phyloP scores from a whole-genome alignment of 2,329 filamentous ascomycete species.

The Colletotrichum chlorophyti region DNA sequence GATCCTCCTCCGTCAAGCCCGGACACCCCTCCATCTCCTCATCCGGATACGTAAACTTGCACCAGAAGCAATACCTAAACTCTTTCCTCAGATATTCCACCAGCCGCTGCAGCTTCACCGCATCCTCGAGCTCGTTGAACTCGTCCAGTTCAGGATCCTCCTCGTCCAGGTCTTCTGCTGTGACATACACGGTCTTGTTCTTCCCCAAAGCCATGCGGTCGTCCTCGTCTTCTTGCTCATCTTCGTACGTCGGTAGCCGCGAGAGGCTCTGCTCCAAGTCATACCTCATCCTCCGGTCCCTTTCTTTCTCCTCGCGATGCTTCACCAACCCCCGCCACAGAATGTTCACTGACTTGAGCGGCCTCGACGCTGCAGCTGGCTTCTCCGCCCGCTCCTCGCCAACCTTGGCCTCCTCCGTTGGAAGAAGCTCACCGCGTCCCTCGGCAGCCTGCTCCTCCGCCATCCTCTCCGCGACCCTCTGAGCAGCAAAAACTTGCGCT shows the following conservation, averaged over 20 bases:
- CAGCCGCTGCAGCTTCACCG: conserved; percentile 71
- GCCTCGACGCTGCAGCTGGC: conserved; percentile 48
- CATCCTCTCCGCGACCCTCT: conserved; percentile 82
- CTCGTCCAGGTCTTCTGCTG: conserved; percentile 75
- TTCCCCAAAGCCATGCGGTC: conserved; percentile 74
- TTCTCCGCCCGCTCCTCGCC: conserved; percentile 38
- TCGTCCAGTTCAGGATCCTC: conserved; percentile 82
- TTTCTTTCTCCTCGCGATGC: conserved; percentile 72
- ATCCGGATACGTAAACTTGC: conserved; percentile 82
- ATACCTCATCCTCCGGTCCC: conserved; percentile 68
- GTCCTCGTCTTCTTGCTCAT: conserved; percentile 72
- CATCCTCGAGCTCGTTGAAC: conserved; percentile 73
- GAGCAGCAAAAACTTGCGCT: conserved; percentile 75
- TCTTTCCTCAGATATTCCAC: conserved; percentile 73
- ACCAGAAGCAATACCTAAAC: conserved; percentile 94
- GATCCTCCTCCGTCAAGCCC: conserved; percentile 84
- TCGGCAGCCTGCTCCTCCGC: conserved; percentile 58
- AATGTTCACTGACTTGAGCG: conserved; percentile 74
- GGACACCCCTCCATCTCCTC: conserved; percentile 85
- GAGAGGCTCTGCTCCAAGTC: conserved; percentile 71
- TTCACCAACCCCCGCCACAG: conserved; percentile 81
- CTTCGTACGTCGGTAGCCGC: conserved; percentile 69
- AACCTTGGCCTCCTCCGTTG: conserved; percentile 25
- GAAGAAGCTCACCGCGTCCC: no score
- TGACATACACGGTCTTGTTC: conserved; percentile 58